phyloP scores from a whole-genome alignment of 2,329 filamentous ascomycete species.

The Epichloe elymi region DNA sequence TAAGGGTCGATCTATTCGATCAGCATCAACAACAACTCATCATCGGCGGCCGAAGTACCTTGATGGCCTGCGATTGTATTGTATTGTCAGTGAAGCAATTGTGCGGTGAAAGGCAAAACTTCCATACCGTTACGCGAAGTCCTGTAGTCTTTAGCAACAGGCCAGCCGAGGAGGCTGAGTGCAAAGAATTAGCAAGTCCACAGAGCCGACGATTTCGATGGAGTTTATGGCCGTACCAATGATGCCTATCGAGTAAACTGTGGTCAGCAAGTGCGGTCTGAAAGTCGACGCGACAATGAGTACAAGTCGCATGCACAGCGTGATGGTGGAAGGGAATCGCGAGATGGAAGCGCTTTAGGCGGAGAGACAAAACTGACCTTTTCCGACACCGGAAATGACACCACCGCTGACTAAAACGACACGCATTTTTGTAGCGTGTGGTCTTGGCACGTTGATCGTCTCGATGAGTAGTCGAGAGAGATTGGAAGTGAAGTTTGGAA shows the following conservation, averaged over 20 bases:
- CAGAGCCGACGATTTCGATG: not conserved
- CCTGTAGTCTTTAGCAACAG: conserved; percentile 26
- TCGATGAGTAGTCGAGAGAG: not conserved
- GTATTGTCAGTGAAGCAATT: not conserved
- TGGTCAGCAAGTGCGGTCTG: not conserved
- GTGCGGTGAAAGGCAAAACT: not conserved
- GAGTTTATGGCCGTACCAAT: conserved; percentile 1
- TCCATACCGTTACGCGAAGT: conserved; percentile 12
- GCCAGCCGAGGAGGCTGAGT: conserved; percentile 53
- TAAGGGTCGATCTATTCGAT: conserved; percentile 32
- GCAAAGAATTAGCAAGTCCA: not conserved
- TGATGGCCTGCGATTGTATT: not conserved
- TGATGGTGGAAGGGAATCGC: not conserved
- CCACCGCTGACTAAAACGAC: conserved; percentile 22
- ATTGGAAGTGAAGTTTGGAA: not conserved
- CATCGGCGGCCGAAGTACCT: not conserved
- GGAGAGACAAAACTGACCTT: conserved; percentile 28
- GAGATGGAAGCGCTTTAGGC: not conserved
- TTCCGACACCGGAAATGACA: conserved; percentile 46
- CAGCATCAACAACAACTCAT: not conserved
- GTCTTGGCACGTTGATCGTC: not conserved
- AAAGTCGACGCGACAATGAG: not conserved
- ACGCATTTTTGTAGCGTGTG: conserved; percentile 11
- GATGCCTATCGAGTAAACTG: not conserved
- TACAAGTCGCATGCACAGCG: not conserved